A percentile compares a stretch with the other conserved stretches of the same genome.
Conservation (phyloP, 169 alveolate genomes). For the Cryptosporidium tyzzeri region DNA sequence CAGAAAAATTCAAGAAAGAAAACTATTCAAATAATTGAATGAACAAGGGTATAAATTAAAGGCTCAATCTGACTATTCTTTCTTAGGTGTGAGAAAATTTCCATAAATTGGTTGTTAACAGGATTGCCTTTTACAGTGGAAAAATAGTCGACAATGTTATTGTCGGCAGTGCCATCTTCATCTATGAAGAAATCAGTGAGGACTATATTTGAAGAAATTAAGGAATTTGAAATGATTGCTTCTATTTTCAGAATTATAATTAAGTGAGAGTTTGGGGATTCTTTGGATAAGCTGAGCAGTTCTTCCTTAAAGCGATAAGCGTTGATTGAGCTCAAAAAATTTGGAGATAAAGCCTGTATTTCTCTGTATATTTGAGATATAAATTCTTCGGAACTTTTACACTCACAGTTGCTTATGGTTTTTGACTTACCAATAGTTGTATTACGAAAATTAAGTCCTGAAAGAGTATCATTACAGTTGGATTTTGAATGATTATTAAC, state of each 20-base stretch:
- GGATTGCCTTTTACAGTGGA: conserved; percentile 1
- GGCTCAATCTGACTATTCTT: conserved; percentile 3
- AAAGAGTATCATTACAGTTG: neutral
- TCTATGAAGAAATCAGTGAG: conserved; percentile 36
- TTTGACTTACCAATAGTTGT: neutral
- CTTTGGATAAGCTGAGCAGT: neutral
- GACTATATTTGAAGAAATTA: conserved; percentile 32
- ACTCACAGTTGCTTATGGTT: neutral
- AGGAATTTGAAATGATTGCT: conserved; percentile 9
- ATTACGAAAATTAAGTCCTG: neutral
- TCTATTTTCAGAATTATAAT: conserved; percentile 28
- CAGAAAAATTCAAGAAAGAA: neutral
- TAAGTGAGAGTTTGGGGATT: neutral
- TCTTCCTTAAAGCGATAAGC: conserved; percentile 6
- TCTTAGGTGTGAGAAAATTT: neutral
- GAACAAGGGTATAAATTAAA: conserved; percentile 50
- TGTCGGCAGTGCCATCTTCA: conserved; percentile 14
- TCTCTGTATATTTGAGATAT: conserved; percentile 41
- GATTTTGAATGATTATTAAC: too few relatives aligned
- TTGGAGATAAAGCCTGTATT: conserved; percentile 24
- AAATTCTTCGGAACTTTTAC: conserved; percentile 16
- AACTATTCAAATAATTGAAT: conserved; percentile 21
- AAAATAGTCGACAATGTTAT: conserved; percentile 9
- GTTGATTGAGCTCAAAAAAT: neutral
- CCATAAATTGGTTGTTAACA: conserved; percentile 4